Evolutionary conservation across 78 protist genomes (phyloP).

Genomic region (Pelomyxa schiedti): DNA sequence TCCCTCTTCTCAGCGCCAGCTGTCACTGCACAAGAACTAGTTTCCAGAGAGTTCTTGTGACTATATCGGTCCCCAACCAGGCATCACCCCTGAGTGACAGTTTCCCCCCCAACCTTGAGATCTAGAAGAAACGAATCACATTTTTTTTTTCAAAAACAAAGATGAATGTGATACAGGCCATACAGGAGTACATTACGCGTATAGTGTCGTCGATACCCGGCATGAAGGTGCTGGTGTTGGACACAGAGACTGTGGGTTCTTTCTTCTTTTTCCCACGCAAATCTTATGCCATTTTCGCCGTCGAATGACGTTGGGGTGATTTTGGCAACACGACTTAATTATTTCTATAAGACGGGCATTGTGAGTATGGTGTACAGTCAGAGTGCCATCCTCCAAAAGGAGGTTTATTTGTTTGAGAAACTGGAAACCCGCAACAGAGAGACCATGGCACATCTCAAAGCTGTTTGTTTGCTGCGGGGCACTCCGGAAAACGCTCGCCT

Average conservation of each 20-base stretch:
- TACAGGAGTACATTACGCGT: slow-evolving; percentile 65
- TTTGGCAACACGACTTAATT: neutral
- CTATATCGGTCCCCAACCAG: no score
- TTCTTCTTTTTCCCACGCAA: neutral
- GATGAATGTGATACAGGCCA: slow-evolving; percentile 52
- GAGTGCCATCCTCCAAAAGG: slow-evolving; percentile 73
- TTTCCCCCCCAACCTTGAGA: no score
- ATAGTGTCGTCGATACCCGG: slow-evolving; percentile 48
- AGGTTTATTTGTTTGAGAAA: slow-evolving; percentile 80
- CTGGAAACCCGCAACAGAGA: slow-evolving; percentile 48
- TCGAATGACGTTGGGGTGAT: neutral
- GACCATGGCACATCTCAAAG: slow-evolving; percentile 72
- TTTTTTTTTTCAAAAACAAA: neutral
- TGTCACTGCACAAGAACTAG: no score
- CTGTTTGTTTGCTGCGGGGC: slow-evolving; percentile 75
- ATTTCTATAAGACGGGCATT: slow-evolving; percentile 28
- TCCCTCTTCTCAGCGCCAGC: no score
- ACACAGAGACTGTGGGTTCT: slow-evolving; percentile 65
- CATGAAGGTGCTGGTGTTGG: slow-evolving; percentile 81
- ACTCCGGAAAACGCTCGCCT: slow-evolving; percentile 47
- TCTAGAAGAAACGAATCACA: no score
- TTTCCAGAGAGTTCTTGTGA: no score
- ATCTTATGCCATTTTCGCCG: neutral
- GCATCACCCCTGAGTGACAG: no score
- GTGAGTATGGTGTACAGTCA: slow-evolving; percentile 75